Evolutionary conservation across 2,329 filamentous ascomycete species (phyloP).

Genomic region (Monosporascus sp.): DNA sequence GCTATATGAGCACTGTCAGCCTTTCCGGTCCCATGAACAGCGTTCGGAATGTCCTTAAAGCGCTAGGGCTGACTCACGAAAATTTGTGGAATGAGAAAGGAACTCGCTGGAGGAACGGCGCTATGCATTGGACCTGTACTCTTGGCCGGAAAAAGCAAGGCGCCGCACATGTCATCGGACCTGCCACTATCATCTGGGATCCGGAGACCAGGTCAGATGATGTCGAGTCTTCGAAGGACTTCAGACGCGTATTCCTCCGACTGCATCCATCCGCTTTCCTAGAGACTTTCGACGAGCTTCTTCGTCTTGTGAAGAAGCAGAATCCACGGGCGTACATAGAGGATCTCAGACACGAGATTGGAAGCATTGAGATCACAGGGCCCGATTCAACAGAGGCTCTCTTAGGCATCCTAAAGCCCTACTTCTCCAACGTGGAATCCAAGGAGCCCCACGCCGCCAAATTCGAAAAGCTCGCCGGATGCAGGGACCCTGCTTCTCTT

Average conservation of each 20-base stretch:
- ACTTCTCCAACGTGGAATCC: constrained; percentile 27
- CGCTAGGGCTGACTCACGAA: constrained; percentile 56
- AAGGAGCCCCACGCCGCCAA: constrained; percentile 39
- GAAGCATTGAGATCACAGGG: constrained; percentile 52
- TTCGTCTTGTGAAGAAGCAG: constrained; percentile 52
- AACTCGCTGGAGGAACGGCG: constrained; percentile 62
- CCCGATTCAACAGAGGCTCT: constrained; percentile 78
- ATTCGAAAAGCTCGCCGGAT: constrained; percentile 48
- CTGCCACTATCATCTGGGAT: constrained; percentile 72
- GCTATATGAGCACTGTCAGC: constrained; percentile 84
- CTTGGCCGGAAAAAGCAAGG: constrained; percentile 51
- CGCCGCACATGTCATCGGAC: constrained; percentile 57
- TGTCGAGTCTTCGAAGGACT: constrained; percentile 13
- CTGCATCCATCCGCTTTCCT: constrained; percentile 78
- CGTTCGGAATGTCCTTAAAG: constrained; percentile 61
- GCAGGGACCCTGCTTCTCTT: constrained; percentile 65
- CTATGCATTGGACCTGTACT: constrained; percentile 43
- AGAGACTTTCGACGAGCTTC: constrained; percentile 60
- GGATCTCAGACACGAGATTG: constrained; percentile 64
- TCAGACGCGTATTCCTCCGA: constrained; percentile 58
- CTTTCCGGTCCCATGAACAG: constrained; percentile 63
- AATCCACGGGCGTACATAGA: constrained; percentile 59
- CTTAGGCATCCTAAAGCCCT: constrained; percentile 59
- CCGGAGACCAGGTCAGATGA: constrained; percentile 29
- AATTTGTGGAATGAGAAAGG: constrained; percentile 59